phyloP scores from a whole-genome alignment of 73 alveolate genomes.

The Paramecium bursaria region DNA sequence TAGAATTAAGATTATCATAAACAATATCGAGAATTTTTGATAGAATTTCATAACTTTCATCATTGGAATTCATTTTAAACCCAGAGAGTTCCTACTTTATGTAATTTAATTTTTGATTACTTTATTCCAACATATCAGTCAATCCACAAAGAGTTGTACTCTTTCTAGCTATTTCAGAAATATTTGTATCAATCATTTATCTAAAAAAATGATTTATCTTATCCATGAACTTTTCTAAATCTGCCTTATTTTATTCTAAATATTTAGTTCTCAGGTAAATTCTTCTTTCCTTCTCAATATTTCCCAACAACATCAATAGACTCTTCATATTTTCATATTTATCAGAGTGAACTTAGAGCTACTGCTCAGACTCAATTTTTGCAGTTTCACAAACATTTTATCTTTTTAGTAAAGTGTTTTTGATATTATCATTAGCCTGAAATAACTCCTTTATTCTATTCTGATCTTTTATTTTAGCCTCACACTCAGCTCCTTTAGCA shows the following conservation, averaged over 20 bases:
- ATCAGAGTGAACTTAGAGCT: too few relatives aligned
- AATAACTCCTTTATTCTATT: slow-evolving; percentile 47
- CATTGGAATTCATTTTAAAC: neutral
- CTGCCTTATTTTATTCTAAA: slow-evolving; percentile 37
- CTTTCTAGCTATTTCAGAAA: slow-evolving; percentile 38
- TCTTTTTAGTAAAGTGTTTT: slow-evolving; percentile 33
- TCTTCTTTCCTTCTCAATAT: slow-evolving; percentile 20
- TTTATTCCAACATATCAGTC: too few relatives aligned
- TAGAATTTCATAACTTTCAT: slow-evolving; percentile 53
- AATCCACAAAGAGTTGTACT: neutral
- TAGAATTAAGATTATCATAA: neutral
- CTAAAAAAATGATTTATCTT: slow-evolving; percentile 42
- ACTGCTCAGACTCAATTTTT: slow-evolving; percentile 10
- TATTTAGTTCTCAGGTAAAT: neutral
- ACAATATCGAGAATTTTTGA: slow-evolving; percentile 13
- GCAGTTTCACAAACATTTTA: slow-evolving; percentile 27
- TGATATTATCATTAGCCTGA: slow-evolving; percentile 40
- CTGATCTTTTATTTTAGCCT: slow-evolving; percentile 28
- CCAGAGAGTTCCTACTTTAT: slow-evolving; percentile 5
- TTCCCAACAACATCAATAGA: neutral
- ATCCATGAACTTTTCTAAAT: slow-evolving; percentile 49
- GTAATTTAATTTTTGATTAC: slow-evolving; percentile 16
- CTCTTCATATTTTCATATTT: neutral
- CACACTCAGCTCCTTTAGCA: slow-evolving; percentile 1
- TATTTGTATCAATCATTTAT: slow-evolving; percentile 18